Evolutionary conservation across 495 filamentous ascomycete species (phyloP).

Genomic region (Lineolata rhizophorae): DNA sequence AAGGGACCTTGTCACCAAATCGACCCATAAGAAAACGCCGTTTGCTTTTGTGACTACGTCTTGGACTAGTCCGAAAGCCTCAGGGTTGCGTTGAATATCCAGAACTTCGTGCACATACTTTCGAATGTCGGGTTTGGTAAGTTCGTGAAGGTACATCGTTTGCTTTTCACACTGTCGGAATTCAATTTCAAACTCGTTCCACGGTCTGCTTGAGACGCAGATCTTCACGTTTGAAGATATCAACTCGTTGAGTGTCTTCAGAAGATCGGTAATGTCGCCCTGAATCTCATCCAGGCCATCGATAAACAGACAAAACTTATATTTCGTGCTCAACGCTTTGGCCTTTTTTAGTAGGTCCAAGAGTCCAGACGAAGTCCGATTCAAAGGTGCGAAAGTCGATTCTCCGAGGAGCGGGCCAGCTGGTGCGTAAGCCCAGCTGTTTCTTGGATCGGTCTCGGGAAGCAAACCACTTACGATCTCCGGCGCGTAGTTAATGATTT

Average conservation of each 20-base stretch:
- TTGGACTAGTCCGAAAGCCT: constrained; percentile 2
- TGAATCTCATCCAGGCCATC: constrained; percentile 27
- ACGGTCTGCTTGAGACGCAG: constrained; percentile 29
- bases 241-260: constrained; percentile 8
- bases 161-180: constrained; percentile 13
- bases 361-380: no score
- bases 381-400: no score
- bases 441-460: background rate
- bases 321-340: no score
- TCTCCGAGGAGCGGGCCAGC: no score
- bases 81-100: background rate
- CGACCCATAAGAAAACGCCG: constrained; percentile 9
- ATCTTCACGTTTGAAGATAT: constrained; percentile 18
- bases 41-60: constrained; percentile 3
- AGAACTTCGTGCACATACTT: constrained; percentile 12
- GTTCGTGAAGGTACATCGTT: constrained; percentile 8
- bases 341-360: no score
- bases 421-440: background rate
- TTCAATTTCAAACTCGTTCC: constrained; percentile 21
- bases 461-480: background rate
- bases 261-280: constrained; percentile 12
- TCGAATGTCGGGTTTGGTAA: constrained; percentile 15
- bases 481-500: no score
- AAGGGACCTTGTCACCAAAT: constrained; percentile 4
- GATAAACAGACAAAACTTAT: constrained; percentile 26